Conservation (phyloP, 331 rosid genomes). For the Telfairia occidentalis region DNA sequence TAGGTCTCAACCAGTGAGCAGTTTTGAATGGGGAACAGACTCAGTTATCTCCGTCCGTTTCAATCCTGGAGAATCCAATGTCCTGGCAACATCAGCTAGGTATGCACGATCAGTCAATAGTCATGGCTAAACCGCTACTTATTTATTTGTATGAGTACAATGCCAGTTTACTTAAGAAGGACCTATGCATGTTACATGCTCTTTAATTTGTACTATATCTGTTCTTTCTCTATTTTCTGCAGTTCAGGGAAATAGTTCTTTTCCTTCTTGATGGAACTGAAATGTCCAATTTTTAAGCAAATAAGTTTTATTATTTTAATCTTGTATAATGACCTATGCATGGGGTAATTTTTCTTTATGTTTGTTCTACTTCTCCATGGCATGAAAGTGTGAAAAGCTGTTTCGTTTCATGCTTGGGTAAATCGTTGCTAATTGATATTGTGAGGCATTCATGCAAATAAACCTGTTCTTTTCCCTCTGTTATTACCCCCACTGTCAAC, state of each 20-base stretch:
- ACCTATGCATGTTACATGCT: not conserved
- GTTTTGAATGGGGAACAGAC: constrained; percentile 68
- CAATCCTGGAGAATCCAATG: constrained; percentile 70
- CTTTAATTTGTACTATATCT: not conserved
- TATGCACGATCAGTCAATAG: constrained; percentile 19
- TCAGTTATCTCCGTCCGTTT: constrained; percentile 64
- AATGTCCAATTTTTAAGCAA: not conserved
- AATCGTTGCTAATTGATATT: not conserved
- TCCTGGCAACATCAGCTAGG: constrained; percentile 73
- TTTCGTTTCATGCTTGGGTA: not conserved
- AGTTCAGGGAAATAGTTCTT: not conserved
- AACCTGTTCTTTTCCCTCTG: not conserved
- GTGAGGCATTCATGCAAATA: not conserved
- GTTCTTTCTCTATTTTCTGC: not conserved
- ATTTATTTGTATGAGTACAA: not conserved
- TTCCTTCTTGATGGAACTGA: not conserved
- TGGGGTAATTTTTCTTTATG: not conserved
- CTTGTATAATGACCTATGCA: no score
- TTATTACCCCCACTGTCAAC: not conserved
- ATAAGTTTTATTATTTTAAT: no score
- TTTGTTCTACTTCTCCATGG: not conserved
- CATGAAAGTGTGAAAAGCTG: not conserved
- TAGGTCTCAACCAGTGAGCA: constrained; percentile 71
- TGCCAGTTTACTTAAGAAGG: not conserved
- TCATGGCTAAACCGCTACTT: not conserved